A percentile compares a stretch with the other conserved stretches of the same genome.
These are phyloP conservation scores for Eimeria zaria DNA, from an alignment of 169 alveolate species.

Conservation along the genomic window DNA sequence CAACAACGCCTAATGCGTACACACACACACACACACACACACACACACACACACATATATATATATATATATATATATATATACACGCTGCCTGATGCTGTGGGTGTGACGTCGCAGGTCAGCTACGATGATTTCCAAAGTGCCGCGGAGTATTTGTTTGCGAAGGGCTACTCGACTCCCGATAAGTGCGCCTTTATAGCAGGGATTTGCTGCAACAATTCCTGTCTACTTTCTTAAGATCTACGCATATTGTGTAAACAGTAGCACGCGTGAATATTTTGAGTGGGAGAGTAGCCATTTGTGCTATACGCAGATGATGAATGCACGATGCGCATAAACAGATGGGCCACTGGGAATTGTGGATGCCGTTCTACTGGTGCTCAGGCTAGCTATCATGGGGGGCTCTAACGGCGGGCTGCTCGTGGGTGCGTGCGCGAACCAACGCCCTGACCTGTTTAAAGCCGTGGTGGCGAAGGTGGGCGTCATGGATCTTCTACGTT, in stretches of 20 bases:
- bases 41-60: too few species aligned
- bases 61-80: not conserved
- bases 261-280: not conserved
- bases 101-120: conserved; percentile 16
- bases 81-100: not conserved
- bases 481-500: conserved; percentile 78
- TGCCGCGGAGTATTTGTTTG: conserved; percentile 68
- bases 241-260: not conserved
- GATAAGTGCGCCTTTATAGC: not conserved
- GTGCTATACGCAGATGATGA: not conserved
- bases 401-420: conserved; percentile 82
- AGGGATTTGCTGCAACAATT: not conserved
- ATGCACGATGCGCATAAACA: not conserved
- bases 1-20: not conserved
- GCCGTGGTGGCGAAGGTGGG: conserved; percentile 71
- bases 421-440: conserved; percentile 81
- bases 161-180: conserved; percentile 32
- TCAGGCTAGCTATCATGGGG: conserved; percentile 80
- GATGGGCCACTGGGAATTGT: not conserved
- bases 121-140: conserved; percentile 79
- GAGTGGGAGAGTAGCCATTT: not conserved
- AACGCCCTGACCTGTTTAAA: conserved; percentile 78
- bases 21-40: too few species aligned
- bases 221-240: not conserved
- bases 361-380: not conserved